Evolutionary conservation across 2,329 filamentous ascomycete species (phyloP).

Genomic region (Clonostachys rhizophaga): DNA sequence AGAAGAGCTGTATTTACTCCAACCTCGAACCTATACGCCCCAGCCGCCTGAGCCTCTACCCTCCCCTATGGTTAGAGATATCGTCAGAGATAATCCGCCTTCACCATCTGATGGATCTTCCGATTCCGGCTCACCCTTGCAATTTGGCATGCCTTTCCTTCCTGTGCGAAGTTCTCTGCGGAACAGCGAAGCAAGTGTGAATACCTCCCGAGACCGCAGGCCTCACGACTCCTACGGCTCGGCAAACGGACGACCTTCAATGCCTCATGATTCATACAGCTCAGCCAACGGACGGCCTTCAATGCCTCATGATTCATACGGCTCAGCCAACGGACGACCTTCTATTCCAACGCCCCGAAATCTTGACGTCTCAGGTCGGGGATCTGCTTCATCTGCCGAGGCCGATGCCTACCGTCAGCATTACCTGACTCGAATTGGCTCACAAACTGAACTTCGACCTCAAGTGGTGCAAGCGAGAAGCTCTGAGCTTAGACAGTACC

Average conservation of each 20-base stretch:
- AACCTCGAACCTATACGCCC: constrained; percentile 54
- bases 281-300: constrained; percentile 35
- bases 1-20: constrained; percentile 44
- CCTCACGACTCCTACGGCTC: constrained; percentile 25
- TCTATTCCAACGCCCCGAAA: neutral
- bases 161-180: neutral
- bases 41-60: constrained; percentile 36
- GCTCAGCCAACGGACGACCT: neutral
- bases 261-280: constrained; percentile 33
- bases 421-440: constrained; percentile 9
- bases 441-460: constrained; percentile 31
- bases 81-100: too few relatives aligned
- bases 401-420: constrained; percentile 1
- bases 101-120: too few relatives aligned
- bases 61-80: constrained; percentile 30
- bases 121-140: constrained; percentile 1
- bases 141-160: constrained; percentile 10
- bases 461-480: constrained; percentile 32
- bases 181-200: too few relatives aligned
- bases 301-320: constrained; percentile 36
- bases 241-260: constrained; percentile 38
- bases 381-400: neutral
- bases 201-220: constrained; percentile 33
- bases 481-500: constrained; percentile 54
- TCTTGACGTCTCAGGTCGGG: constrained; percentile 7